Percentiles rank a stretch among this genome's conserved stretches.
Conservation (phyloP, 257 asterid species). For the Craterostigma plantagineum region DNA sequence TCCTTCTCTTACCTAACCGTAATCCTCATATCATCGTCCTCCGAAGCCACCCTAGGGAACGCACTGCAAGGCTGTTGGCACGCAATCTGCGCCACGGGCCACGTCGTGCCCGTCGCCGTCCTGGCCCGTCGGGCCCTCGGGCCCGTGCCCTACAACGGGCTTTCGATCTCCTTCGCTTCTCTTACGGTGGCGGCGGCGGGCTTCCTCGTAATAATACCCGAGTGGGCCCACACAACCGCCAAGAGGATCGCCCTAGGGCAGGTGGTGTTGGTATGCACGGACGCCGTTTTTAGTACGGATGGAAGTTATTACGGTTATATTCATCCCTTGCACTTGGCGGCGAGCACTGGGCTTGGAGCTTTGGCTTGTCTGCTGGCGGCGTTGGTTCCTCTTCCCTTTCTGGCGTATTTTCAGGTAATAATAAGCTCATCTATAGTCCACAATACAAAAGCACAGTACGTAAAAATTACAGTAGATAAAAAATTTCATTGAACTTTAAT, state of each 20-base stretch:
- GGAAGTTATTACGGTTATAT: slow-evolving; percentile 5
- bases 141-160: slow-evolving; percentile 4
- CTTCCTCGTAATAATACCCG: slow-evolving; percentile 39
- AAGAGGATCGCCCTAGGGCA: slow-evolving; percentile 56
- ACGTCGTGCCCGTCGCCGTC: slow-evolving; percentile 34
- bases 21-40: slow-evolving; percentile 19
- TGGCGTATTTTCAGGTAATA: slow-evolving; percentile 31
- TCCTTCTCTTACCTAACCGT: slow-evolving; percentile 45
- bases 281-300: slow-evolving; percentile 10
- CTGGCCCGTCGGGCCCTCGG: slow-evolving; percentile 13
- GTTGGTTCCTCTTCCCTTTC: slow-evolving; percentile 33
- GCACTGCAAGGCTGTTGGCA: slow-evolving; percentile 40
- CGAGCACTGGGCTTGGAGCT: slow-evolving; percentile 35
- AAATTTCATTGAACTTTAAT: too few species aligned
- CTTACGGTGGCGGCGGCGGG: slow-evolving; percentile 17
- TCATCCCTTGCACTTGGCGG: slow-evolving; percentile 38
- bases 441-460: too few species aligned
- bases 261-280: slow-evolving; percentile 32
- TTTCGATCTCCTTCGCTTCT: slow-evolving; percentile 11
- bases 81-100: slow-evolving; percentile 30
- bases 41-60: slow-evolving; percentile 44
- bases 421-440: too few species aligned
- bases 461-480: too few species aligned
- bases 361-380: slow-evolving; percentile 33
- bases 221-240: slow-evolving; percentile 20